phyloP scores from a whole-genome alignment of 2,329 filamentous ascomycete species.

The Pseudohalonectria lignicola region DNA sequence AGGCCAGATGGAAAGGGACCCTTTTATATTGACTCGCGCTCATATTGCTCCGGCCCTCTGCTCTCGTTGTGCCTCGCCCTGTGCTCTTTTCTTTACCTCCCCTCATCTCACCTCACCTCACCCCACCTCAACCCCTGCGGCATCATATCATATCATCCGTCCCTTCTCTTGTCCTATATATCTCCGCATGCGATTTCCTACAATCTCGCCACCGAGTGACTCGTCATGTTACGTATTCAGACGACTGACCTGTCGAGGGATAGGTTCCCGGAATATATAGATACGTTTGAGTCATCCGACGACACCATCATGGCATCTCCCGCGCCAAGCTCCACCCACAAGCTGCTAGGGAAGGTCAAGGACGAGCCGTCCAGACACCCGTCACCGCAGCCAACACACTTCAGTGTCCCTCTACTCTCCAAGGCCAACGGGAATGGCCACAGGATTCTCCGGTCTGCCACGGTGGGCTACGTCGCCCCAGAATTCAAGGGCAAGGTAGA shows the following conservation, averaged over 20 bases:
- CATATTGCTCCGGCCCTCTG: background rate
- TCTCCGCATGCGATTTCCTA: conserved; percentile 1
- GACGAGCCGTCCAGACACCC: conserved; percentile 49
- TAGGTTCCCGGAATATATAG: conserved; percentile 22
- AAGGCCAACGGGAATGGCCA: conserved; percentile 48
- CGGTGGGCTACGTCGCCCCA: conserved; percentile 87
- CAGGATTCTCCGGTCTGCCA: conserved; percentile 73
- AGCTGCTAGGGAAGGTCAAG: conserved; percentile 16
- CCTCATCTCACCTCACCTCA: background rate
- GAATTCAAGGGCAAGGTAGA: conserved; percentile 87
- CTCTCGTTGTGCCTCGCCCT: background rate
- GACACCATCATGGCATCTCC: conserved; percentile 18
- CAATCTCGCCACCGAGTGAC: conserved; percentile 10
- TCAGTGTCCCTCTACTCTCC: conserved; percentile 54
- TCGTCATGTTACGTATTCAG: conserved; percentile 16
- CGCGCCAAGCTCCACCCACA: conserved; percentile 10
- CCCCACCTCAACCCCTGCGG: background rate
- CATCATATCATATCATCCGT: background rate
- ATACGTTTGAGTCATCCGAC: conserved; percentile 17
- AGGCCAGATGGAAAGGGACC: too few species aligned
- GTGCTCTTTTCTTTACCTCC: conserved; percentile 1
- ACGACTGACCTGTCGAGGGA: conserved; percentile 17
- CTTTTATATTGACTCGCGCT: too few species aligned
- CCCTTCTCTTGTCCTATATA: background rate
- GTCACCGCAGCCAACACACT: conserved; percentile 80